Evolutionary conservation across 331 rosid species (phyloP), one percentile per base, ranked within the genome.

Genomic region (Quercus tomentella): DNA sequence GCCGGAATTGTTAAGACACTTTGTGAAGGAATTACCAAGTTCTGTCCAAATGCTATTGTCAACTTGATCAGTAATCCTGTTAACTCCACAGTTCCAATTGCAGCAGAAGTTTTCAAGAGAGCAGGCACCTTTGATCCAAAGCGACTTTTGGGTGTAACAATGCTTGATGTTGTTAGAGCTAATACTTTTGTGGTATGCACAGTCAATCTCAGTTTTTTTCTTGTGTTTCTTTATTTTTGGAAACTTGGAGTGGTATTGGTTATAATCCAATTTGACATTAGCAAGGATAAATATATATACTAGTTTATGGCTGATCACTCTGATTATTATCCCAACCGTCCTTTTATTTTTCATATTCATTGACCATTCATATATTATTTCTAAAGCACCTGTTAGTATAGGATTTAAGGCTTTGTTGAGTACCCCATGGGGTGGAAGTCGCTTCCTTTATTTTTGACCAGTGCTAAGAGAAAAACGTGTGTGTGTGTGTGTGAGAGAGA

Each of bases 51-150:
- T 73, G 98, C 98, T 26, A 74, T 96, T 60, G 98, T 96, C 68
- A 96, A 96, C 87, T 79, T 96, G 91, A 93, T 96, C 25, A 96
- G 99, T 79, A 96, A 96, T 86, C 98, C 98, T 22, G 99, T 96
- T 81, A 96, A 96, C 84, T 93, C 98, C 80, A 93, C 98, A 1
- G 99, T 93, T 33, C 85, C 99, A 10, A 89, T 96, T 89, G 97
- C 99, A 12, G 97, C 97, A 0, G 99, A 96, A 84, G 99, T 96
- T 70, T 93, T 91, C 75, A 96, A 96, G 90, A 93, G 73, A 76
- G 97, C 98, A 11, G 98, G 98, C 35, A 91, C 91, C 30, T 96
- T 83, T 80, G 92, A 96, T 76, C 99, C 98, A n/a, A 96, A 92
- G 76, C 73, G 85, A 67, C 89, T 93, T 26, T 74, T 96, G 56